Evolutionary conservation across 106 monocot species (phyloP).

Genomic region (Triglochin maritima): DNA sequence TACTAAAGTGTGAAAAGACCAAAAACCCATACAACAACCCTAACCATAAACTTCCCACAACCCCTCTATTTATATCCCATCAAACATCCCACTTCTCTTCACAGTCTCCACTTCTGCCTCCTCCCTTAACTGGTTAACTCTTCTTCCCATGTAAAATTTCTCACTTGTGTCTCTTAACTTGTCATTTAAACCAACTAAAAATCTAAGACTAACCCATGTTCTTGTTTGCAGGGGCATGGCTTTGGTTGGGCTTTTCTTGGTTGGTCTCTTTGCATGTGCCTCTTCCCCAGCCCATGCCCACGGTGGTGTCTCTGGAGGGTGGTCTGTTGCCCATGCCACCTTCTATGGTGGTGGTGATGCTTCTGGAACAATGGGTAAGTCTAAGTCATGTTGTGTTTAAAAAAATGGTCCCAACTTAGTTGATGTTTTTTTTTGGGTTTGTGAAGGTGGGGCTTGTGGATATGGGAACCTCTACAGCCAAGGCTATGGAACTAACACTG

Average conservation of each 20-base stretch:
- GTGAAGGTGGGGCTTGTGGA: conserved; percentile 11
- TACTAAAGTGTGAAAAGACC: too few relatives aligned
- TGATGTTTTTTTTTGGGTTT: not conserved
- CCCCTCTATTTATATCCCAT: too few relatives aligned
- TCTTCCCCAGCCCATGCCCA: not conserved
- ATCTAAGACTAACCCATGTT: not conserved
- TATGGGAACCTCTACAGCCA: conserved; percentile 16
- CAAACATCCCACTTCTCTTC: too few relatives aligned
- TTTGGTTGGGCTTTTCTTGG: not conserved
- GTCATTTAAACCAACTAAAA: too few relatives aligned
- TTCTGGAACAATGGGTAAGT: conserved; percentile 18
- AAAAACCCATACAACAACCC: too few relatives aligned
- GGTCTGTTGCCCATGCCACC: conserved; percentile 13
- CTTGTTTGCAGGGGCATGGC: not conserved
- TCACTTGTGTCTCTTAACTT: too few relatives aligned
- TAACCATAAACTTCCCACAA: too few relatives aligned
- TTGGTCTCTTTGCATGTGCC: not conserved
- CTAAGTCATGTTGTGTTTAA: not conserved
- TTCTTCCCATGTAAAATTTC: too few relatives aligned
- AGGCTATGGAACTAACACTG: conserved; percentile 13
- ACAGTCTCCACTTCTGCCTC: too few relatives aligned
- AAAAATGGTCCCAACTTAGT: not conserved
- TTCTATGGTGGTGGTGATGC: conserved; percentile 21
- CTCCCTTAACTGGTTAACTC: too few relatives aligned
- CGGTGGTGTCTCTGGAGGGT: not conserved